phyloP scores from a whole-genome alignment of 2,329 filamentous ascomycete species.

The Pseudogymnoascus sp. region DNA sequence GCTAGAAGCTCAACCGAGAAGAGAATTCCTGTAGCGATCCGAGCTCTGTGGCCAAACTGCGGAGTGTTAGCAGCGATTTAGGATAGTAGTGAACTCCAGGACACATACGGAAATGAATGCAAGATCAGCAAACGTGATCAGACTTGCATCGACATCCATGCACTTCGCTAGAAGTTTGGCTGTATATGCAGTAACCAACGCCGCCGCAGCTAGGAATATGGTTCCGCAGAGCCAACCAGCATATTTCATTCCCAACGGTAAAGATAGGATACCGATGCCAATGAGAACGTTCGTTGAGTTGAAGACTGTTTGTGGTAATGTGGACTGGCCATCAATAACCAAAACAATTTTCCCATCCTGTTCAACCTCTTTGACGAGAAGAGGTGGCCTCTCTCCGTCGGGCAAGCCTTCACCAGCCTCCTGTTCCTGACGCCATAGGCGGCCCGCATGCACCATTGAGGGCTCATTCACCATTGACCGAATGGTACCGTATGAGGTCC shows the following conservation, averaged over 20 bases:
- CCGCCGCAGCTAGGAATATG: slow-evolving; percentile 65
- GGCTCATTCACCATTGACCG: slow-evolving; percentile 27
- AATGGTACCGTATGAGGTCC: slow-evolving; percentile 53
- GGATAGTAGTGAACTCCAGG: not conserved
- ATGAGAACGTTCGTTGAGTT: slow-evolving; percentile 82
- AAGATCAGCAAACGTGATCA: slow-evolving; percentile 91
- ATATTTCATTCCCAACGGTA: slow-evolving; percentile 82
- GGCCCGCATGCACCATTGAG: slow-evolving; percentile 47
- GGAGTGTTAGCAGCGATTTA: not conserved
- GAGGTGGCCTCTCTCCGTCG: slow-evolving; percentile 60
- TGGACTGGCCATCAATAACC: slow-evolving; percentile 87
- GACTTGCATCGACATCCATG: slow-evolving; percentile 73
- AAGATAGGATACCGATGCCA: slow-evolving; percentile 79
- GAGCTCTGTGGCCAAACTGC: slow-evolving; percentile 69
- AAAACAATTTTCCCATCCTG: slow-evolving; percentile 81
- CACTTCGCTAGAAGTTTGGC: slow-evolving; percentile 80
- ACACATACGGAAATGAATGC: slow-evolving; percentile 64
- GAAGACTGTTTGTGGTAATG: slow-evolving; percentile 88
- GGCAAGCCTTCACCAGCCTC: slow-evolving; percentile 36
- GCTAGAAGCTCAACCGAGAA: slow-evolving; percentile 85
- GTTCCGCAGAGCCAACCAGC: slow-evolving; percentile 84
- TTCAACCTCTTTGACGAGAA: slow-evolving; percentile 84
- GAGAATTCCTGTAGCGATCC: slow-evolving; percentile 74
- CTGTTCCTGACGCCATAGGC: slow-evolving; percentile 47
- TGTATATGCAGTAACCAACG: slow-evolving; percentile 75